Conservation (phyloP, 345 rosid genomes). For the Eucalyptus fibrosa region DNA sequence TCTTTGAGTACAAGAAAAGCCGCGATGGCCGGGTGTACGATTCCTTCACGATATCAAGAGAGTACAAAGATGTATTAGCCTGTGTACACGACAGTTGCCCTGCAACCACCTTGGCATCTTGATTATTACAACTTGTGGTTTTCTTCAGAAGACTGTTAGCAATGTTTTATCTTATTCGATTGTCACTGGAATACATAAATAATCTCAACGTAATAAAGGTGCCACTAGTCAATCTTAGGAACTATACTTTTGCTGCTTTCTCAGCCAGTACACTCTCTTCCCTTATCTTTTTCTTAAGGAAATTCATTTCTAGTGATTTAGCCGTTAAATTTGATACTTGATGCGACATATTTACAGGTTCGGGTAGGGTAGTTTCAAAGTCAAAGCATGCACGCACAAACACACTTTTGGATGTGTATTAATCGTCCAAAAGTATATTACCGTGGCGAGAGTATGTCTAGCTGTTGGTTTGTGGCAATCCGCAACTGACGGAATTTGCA, state of each 20-base stretch:
- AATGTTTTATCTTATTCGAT: not conserved
- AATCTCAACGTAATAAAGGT: not conserved
- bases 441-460: not conserved
- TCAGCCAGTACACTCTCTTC: not conserved
- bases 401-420: not conserved
- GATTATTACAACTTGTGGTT: not conserved
- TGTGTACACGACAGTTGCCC: conserved; percentile 71
- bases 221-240: not conserved
- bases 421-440: not conserved
- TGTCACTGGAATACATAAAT: not conserved
- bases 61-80: conserved; percentile 72
- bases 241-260: not conserved
- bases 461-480: not conserved
- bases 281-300: not conserved
- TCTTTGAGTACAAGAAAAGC: conserved; percentile 87
- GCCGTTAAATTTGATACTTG: not conserved
- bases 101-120: conserved; percentile 50
- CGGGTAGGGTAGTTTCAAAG: not conserved
- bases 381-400: not conserved
- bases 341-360: not conserved
- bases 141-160: not conserved
- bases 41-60: conserved; percentile 74
- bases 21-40: conserved; percentile 61
- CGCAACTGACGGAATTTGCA: not conserved
- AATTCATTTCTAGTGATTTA: not conserved